Evolutionary conservation across 2,329 filamentous ascomycete species (phyloP).

Genomic region (Dactylonectria estremocensis): DNA sequence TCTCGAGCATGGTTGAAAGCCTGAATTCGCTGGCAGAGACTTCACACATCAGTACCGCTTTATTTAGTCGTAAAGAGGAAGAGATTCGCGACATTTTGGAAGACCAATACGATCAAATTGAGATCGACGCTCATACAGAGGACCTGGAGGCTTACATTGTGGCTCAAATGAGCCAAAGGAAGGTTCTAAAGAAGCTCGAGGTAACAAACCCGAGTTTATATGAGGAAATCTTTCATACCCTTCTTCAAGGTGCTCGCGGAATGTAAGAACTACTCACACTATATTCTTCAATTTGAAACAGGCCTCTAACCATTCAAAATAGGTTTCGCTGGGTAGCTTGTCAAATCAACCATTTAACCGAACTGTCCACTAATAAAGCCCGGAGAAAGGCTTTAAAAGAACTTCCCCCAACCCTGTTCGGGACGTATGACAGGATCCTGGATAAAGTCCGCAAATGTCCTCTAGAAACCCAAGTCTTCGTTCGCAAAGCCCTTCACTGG

Average conservation of each 20-base stretch:
- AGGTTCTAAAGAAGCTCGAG: slow-evolving; percentile 6
- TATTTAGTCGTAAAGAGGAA: slow-evolving; percentile 26
- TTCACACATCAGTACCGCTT: background rate
- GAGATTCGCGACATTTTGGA: slow-evolving; percentile 14
- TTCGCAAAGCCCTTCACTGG: slow-evolving; percentile 19
- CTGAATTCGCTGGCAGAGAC: slow-evolving; percentile 1
- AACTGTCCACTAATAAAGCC: slow-evolving; percentile 12
- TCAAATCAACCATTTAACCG: slow-evolving; percentile 29
- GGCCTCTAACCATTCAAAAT: background rate
- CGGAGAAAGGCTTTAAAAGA: slow-evolving; percentile 17
- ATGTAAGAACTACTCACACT: slow-evolving; percentile 10
- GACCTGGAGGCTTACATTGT: slow-evolving; percentile 24
- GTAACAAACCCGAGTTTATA: slow-evolving; percentile 2
- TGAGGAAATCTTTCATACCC: slow-evolving; percentile 3
- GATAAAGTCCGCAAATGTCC: slow-evolving; percentile 4
- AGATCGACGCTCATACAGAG: slow-evolving; percentile 22
- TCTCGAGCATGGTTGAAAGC: background rate
- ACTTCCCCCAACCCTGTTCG: slow-evolving; percentile 20
- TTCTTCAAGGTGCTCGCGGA: slow-evolving; percentile 17
- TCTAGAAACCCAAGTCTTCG: background rate
- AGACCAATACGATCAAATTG: slow-evolving; percentile 11
- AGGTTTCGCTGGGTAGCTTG: slow-evolving; percentile 35
- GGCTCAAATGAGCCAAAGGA: slow-evolving; percentile 17
- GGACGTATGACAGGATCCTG: slow-evolving; percentile 25
- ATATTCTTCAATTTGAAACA: background rate